Evolutionary conservation across 83 land plant genomes (phyloP), one percentile per base, ranked within the genome.

Genomic region (Thuja plicata): DNA sequence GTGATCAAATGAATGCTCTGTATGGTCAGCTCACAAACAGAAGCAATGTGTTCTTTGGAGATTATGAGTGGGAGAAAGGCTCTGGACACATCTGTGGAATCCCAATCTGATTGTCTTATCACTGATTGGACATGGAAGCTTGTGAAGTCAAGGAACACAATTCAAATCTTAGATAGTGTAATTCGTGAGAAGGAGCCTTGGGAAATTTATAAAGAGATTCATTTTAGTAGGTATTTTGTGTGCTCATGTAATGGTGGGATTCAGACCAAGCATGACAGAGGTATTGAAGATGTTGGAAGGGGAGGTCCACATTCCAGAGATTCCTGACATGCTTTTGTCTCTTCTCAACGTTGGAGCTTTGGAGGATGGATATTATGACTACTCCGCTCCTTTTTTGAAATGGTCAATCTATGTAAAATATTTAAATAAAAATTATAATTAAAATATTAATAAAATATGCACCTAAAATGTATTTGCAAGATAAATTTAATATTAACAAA

Each of bases 241-340:
- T 13, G 27, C 85, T 0, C 85, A 82, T 82, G 50, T 82, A 1
- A 82, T 82, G 85, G 85, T 82, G 35, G 85, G 54, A 82, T 46
- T 82, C 54, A 82, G 54, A 45, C 85, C 54, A 10, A 45, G 85
- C 19, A 82, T 82, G 12, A 54, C 1, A 30, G 85, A 82, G 30
- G 54, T 16, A 12, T 21, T 82, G 85, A 82, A 82, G 85, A 82
- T 82, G 54, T 30, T 82, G 35, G 54, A 46, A 4, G 85, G 54
- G n/a, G 85, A 82, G 5, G 34, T 17, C 1, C 55, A 27, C 2
- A 46, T 83, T 83, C 85, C 55, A 15, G 8, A 46, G 12, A 46
- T 83, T 3, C 85, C 34, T 0, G 35, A 83, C 35, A 46, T 35
- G 35, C 55, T 55, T 43, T 10, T 83, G 55, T 35, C 55, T 3